phyloP scores from a whole-genome alignment of 169 alveolate genomes.

The Plasmodium relictum region DNA sequence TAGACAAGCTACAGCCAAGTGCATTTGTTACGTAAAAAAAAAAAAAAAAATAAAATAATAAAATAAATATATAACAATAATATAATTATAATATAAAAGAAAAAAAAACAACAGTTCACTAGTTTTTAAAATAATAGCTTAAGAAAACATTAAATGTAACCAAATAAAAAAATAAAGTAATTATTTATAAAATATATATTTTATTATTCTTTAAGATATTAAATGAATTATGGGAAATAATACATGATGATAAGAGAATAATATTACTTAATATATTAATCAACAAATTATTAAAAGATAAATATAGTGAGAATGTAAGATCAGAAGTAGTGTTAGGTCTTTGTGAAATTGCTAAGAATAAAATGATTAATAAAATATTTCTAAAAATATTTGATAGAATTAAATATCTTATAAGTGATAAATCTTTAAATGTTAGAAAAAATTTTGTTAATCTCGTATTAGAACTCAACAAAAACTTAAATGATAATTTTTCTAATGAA shows the following conservation, averaged over 20 bases:
- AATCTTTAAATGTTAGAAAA: constrained; percentile 35
- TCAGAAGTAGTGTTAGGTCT: constrained; percentile 61
- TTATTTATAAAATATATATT: not conserved
- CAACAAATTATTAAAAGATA: constrained; percentile 34
- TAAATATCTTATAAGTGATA: constrained; percentile 51
- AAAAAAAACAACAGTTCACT: too few species aligned
- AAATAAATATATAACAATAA: not conserved
- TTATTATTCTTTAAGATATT: not conserved
- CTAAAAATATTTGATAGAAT: constrained; percentile 42
- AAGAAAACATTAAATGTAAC: too few species aligned
- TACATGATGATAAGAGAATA: constrained; percentile 43
- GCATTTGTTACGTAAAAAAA: constrained; percentile 63
- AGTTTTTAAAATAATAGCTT: too few species aligned
- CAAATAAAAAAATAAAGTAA: too few species aligned
- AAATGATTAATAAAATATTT: constrained; percentile 25
- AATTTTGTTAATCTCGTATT: constrained; percentile 21
- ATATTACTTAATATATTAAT: constrained; percentile 27
- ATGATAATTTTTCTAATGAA: constrained; percentile 14
- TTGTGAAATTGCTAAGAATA: constrained; percentile 55
- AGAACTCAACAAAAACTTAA: constrained; percentile 31
- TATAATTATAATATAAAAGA: too few species aligned
- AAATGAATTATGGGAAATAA: constrained; percentile 71
- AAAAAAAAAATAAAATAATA: not conserved
- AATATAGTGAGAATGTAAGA: constrained; percentile 42
- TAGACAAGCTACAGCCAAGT: constrained; percentile 68